Base-by-base conservation (phyloP, 352 stramenopile genomes). In the Globisporangium viniferum region DNA sequence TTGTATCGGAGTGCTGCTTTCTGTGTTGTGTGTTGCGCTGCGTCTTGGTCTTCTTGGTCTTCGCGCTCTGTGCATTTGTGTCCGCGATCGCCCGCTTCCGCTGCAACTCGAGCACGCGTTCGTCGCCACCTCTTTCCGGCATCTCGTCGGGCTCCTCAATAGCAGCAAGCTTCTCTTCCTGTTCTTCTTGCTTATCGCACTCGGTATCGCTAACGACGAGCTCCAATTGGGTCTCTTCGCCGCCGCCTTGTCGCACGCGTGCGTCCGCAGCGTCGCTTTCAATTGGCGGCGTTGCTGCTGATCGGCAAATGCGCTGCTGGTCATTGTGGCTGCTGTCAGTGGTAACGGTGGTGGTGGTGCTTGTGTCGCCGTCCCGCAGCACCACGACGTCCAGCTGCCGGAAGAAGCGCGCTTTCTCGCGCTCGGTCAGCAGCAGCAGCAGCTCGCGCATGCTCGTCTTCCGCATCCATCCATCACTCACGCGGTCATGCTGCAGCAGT, bases 341-440 rank as follows among this genome's bases (percentile, higher is more conserved):
- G n/a, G n/a, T n/a, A 48, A 5, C 14, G 5, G 6, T 8, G 29
- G 15, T 20, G 22, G 5, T 8, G 6, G 29, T 48, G 41, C 36
- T 46, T 0, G 9, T 5, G 10, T 39, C 35, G 36, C 36, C 10
- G 9, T 1, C 35, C 35, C 5, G 36, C 55, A 46, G 31, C 31
- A 85, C 31, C 51, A 91, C 69, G 46, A 71, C 72, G 24, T 88
- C 77, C 31, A 90, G 61, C 15, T 77, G 63, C 14, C 62, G 36
- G 68, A 89, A 88, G 72, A 88, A 89, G 7, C 62, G 29, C 35
- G 48, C 70, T 78, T 89, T 88, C 39, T 78, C 49, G 49, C 78
- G 27, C 22, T 60, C 68, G 10, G 75, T 77, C 9, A 87, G 76
- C 64, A 88, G 46, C 6, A 76, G 12, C 18, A 36, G 7, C 35